Percentiles rank a stretch among this genome's conserved stretches.
phyloP scores from a whole-genome alignment of 768 basidiomycete genomes.

The Leccinum longicurvipes region DNA sequence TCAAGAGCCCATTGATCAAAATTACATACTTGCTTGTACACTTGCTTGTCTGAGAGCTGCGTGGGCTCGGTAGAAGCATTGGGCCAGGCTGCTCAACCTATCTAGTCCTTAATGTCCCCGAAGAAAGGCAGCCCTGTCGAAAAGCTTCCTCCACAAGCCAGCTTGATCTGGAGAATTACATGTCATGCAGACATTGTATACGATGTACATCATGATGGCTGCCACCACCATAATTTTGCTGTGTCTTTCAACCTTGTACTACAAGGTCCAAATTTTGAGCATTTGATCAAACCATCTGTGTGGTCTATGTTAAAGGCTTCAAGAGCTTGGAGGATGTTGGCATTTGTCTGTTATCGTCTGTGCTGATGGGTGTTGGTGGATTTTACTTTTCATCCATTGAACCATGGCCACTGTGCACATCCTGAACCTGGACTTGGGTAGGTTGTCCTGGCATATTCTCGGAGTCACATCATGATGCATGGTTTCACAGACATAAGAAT shows the following conservation, averaged over 20 bases:
- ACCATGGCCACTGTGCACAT: no score
- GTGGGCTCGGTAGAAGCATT: background rate
- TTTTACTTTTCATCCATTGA: no score
- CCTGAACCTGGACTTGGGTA: no score
- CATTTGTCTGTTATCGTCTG: no score
- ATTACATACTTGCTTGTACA: background rate
- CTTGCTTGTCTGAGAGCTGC: constrained; percentile 1
- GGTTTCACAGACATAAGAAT: no score
- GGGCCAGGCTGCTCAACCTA: constrained; percentile 6
- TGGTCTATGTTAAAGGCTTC: no score
- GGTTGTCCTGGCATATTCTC: no score
- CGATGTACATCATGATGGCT: background rate
- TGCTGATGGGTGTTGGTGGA: no score
- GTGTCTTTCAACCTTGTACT: constrained; percentile 11
- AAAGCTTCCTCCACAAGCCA: background rate
- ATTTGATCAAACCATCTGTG: no score
- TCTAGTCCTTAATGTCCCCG: background rate
- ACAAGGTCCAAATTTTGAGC: constrained; percentile 43
- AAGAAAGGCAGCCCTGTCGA: background rate
- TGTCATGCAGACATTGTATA: background rate
- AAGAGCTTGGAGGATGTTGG: no score
- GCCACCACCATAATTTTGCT: background rate
- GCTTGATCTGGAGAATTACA: background rate
- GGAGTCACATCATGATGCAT: no score
- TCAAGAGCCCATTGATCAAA: background rate